Percentiles rank a stretch among this genome's conserved stretches.
Evolutionary conservation across 176 grass and related monocot genomes (phyloP).

Genomic region (Alloteropsis semialata): DNA sequence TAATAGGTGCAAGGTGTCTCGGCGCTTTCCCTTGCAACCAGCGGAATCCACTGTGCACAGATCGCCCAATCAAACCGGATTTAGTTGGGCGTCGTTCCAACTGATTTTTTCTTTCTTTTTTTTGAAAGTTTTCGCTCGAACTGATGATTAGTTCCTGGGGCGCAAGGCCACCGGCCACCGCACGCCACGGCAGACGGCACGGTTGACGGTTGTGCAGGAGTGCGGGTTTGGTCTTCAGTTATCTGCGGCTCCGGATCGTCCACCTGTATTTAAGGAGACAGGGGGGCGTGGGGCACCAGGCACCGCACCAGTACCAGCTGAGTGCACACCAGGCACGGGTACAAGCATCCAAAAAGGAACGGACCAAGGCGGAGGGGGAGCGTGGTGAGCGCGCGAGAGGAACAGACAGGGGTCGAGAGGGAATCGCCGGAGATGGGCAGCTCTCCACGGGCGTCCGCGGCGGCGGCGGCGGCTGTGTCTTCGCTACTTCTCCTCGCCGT

Average conservation of each 20-base stretch:
- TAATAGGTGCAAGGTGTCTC: too few species aligned
- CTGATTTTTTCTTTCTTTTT: too few species aligned
- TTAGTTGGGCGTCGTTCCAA: not conserved
- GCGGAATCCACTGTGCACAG: not conserved
- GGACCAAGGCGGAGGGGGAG: not conserved
- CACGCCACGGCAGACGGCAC: not conserved
- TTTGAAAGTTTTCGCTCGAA: not conserved
- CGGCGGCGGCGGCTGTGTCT: not conserved
- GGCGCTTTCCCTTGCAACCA: too few species aligned
- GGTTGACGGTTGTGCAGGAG: not conserved
- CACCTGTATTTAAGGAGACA: not conserved
- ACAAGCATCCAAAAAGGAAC: not conserved
- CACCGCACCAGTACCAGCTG: not conserved
- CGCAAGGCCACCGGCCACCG: not conserved
- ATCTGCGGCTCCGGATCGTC: not conserved
- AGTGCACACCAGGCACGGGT: too few species aligned
- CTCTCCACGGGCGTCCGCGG: not conserved
- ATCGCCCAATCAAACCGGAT: not conserved
- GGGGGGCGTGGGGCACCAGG: not conserved
- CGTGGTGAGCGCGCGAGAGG: not conserved
- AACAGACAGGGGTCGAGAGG: not conserved
- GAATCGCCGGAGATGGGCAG: conserved; percentile 9
- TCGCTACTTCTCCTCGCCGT: conserved; percentile 15
- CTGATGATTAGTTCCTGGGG: not conserved
- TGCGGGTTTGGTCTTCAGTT: conserved; percentile 14